These are phyloP conservation scores for Lichtheimia corymbifera DNA, from an alignment of 371 early-diverging fungal genomes.

Conservation along the genomic window DNA sequence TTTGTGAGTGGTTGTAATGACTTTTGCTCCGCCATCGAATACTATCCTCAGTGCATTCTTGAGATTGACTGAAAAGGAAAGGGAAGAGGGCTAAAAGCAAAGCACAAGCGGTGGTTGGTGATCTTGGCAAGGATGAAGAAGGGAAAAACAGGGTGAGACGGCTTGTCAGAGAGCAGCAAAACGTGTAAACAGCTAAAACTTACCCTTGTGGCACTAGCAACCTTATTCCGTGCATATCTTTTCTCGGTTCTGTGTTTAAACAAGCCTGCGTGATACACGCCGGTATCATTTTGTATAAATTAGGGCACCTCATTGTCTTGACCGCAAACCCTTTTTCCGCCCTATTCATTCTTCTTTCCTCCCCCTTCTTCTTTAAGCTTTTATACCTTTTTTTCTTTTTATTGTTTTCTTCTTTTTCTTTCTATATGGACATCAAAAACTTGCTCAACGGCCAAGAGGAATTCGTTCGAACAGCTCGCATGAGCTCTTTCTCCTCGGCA, in stretches of 20 bases:
- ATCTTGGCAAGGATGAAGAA: no score
- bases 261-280: background rate
- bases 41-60: no score
- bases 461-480: constrained; percentile 4
- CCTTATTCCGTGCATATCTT: constrained; percentile 4
- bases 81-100: no score
- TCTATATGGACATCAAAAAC: constrained; percentile 48
- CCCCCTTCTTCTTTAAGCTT: constrained; percentile 15
- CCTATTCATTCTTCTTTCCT: constrained; percentile 14
- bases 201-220: background rate
- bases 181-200: background rate
- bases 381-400: constrained; percentile 11
- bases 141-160: no score
- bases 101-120: no score
- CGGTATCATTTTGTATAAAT: constrained; percentile 4
- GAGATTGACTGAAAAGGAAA: no score
- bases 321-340: background rate
- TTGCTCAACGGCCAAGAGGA: constrained; percentile 31
- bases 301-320: constrained; percentile 1
- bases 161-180: no score
- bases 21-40: no score
- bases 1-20: no score
- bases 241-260: background rate
- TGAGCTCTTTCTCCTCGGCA: constrained; percentile 9
- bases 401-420: constrained; percentile 2